These are phyloP conservation scores for Penicillium pancosmium DNA, from an alignment of 495 filamentous ascomycete species.

Conservation along the genomic window DNA sequence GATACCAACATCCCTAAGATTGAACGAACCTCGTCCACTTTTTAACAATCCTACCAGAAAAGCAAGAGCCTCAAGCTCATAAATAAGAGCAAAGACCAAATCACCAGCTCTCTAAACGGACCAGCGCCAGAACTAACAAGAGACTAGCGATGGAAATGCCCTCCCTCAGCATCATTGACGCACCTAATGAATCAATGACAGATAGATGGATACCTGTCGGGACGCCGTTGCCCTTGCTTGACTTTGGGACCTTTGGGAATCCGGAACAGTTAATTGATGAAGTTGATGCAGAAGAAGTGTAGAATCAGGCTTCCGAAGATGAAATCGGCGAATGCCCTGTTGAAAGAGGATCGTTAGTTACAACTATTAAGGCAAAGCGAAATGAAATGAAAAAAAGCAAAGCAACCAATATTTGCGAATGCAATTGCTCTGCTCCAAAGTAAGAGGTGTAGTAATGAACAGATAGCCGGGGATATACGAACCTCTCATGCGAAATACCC, in stretches of 20 bases:
- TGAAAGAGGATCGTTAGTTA: neutral
- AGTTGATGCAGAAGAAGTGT: conserved; percentile 99
- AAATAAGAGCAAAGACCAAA: neutral
- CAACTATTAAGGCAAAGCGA: neutral
- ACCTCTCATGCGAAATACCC: conserved; percentile 54
- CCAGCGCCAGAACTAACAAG: conserved; percentile 10
- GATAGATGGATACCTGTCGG: too few relatives aligned
- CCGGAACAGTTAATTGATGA: conserved; percentile 75
- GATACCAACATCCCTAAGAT: conserved; percentile 4
- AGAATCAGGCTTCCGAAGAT: conserved; percentile 92
- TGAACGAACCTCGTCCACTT: neutral
- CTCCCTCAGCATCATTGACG: neutral
- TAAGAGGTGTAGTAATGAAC: conserved; percentile 4
- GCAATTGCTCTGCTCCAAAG: conserved; percentile 43
- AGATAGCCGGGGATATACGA: conserved; percentile 19
- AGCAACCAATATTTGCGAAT: too few relatives aligned
- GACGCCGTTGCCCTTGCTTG: too few relatives aligned
- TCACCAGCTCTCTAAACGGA: conserved; percentile 11
- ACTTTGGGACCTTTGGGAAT: neutral
- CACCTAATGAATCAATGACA: neutral
- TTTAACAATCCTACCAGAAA: neutral
- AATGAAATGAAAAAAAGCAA: neutral
- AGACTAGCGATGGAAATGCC: neutral
- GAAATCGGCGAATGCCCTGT: conserved; percentile 88
- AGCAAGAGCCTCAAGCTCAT: neutral